Evolutionary conservation across 257 asterid genomes (phyloP).

Genomic region (Solanum okadae): DNA sequence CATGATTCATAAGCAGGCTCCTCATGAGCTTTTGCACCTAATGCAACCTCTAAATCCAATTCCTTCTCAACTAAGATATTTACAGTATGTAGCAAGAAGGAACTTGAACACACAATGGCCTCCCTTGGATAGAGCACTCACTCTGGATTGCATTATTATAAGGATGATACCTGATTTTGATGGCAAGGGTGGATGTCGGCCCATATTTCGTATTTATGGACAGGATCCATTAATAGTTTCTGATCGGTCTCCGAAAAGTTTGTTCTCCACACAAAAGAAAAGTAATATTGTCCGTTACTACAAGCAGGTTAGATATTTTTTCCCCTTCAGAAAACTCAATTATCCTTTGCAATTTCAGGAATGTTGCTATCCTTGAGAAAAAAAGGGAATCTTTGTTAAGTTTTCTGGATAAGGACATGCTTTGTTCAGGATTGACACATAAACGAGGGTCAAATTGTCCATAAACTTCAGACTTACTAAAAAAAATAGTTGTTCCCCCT

Average conservation of each 20-base stretch:
- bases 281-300: slow-evolving; percentile 19
- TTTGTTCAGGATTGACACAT: background rate
- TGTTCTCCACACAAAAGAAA: slow-evolving; percentile 32
- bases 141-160: slow-evolving; percentile 41
- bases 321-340: background rate
- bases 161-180: slow-evolving; percentile 41
- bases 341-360: background rate
- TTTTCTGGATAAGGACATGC: background rate
- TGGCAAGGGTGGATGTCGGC: slow-evolving; percentile 45
- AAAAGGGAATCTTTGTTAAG: background rate
- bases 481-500: background rate
- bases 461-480: background rate
- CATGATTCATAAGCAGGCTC: slow-evolving; percentile 59
- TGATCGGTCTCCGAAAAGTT: slow-evolving; percentile 39
- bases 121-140: slow-evolving; percentile 41
- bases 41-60: slow-evolving; percentile 43
- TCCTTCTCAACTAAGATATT: slow-evolving; percentile 69
- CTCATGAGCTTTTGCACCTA: slow-evolving; percentile 34
- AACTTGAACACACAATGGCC: slow-evolving; percentile 44
- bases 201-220: slow-evolving; percentile 50
- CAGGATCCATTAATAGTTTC: slow-evolving; percentile 47
- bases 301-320: slow-evolving; percentile 37
- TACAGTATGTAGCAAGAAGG: slow-evolving; percentile 58
- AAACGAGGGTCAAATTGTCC: background rate
- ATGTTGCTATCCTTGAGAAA: background rate